Percentiles rank a stretch among this genome's conserved stretches.
phyloP scores from a whole-genome alignment of 768 basidiomycete species.

The Leccinum subgranulosum region DNA sequence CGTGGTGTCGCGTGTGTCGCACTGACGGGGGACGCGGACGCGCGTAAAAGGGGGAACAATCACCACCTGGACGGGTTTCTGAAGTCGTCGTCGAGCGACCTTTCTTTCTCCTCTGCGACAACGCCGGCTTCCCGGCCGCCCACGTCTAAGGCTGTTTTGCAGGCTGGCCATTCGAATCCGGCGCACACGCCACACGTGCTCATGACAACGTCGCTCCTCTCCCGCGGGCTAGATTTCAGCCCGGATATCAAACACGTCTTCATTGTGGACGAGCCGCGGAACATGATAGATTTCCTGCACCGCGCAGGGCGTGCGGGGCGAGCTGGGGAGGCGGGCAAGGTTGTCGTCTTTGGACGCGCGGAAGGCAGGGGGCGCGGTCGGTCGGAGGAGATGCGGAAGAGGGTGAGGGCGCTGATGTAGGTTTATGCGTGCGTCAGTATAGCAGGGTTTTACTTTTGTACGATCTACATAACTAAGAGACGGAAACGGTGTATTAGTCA shows the following conservation, averaged over 20 bases:
- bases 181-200: slow-evolving; percentile 59
- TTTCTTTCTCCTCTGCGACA: background rate
- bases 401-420: slow-evolving; percentile 39
- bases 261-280: slow-evolving; percentile 83
- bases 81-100: slow-evolving; percentile 14
- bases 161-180: slow-evolving; percentile 18
- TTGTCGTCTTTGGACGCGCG: slow-evolving; percentile 65
- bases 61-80: slow-evolving; percentile 77
- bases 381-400: slow-evolving; percentile 49
- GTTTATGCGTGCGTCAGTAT: background rate
- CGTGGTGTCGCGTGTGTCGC: slow-evolving; percentile 62
- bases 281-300: slow-evolving; percentile 90
- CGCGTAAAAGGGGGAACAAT: slow-evolving; percentile 66
- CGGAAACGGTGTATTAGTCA: too few relatives aligned
- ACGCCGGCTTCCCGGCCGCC: background rate
- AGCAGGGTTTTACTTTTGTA: background rate
- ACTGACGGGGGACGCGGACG: slow-evolving; percentile 60
- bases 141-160: background rate
- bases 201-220: slow-evolving; percentile 87
- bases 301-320: slow-evolving; percentile 83
- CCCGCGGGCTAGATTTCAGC: slow-evolving; percentile 86
- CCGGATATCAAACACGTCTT: slow-evolving; percentile 78
- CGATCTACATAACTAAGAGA: background rate
- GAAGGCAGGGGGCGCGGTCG: slow-evolving; percentile 59
- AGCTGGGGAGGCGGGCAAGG: slow-evolving; percentile 66